Base-by-base conservation (phyloP, 306 rosid genomes). In the Coriaria nepalensis region DNA sequence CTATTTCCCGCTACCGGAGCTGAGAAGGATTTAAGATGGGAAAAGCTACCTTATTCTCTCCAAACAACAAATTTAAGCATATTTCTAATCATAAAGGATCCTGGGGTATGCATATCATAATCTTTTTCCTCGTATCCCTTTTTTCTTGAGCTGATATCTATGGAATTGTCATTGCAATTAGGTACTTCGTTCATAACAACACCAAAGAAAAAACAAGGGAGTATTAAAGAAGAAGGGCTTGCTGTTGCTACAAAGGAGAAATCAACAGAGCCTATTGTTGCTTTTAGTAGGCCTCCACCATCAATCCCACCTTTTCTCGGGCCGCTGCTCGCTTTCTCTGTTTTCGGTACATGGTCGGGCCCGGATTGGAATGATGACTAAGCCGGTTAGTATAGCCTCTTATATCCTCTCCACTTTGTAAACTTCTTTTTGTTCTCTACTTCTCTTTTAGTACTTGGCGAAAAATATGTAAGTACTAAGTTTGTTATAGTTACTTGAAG, bases 241-340 rank as follows among this genome's bases (percentile, higher is more conserved):
- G 7, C 57, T 20, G 29, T 20, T 20, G 56, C 60, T 56, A 43
- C 68, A 11, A 75, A 73, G 9, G 81, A 80, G 65, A 69, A 67
- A 53, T 14, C 44, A 20, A 20, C 29, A 13, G 76, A 69, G 15
- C 83, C 87, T 50, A 55, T 87, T 50, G 83, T 44, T 0, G 52
- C 76, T 32, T 75, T 73, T 43, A 58, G 81, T 44, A 59, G 68
- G 75, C 94, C 87, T 11, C 87, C 93, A 1, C 87, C 76, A 20
- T 20, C 3, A 7, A 58, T 72, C 42, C 96, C 94, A 2, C 87
- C 93, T 5, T 53, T 69, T 54, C 41, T 87, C 14, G 85, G 85
- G 39, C 85, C 87, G 3, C 52, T 87, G 63, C 50, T 76, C 40
- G 68, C 55, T 43, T 49, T 83, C 44, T 75, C 85, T 0, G 41